Evolutionary conservation across 164 flowering plant species (phyloP).

Genomic region (Stephania japonica): DNA sequence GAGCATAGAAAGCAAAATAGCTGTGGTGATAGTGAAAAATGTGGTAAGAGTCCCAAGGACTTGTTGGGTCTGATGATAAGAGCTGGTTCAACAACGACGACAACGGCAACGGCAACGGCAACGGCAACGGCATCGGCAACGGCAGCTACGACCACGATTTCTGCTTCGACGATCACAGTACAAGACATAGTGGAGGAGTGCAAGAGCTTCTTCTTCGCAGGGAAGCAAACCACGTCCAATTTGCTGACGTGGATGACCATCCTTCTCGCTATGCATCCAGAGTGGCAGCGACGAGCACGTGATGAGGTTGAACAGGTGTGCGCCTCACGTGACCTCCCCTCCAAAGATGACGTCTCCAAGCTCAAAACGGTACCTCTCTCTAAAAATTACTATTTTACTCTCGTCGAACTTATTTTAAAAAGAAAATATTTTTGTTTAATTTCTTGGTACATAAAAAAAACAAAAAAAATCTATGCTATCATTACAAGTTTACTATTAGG

Average conservation of each 20-base stretch:
- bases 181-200: conserved; percentile 92
- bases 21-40: not conserved
- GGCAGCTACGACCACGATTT: no score
- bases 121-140: no score
- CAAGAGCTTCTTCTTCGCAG: conserved; percentile 95
- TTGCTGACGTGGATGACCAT: conserved; percentile 96
- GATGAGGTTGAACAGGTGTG: conserved; percentile 77
- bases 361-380: conserved; percentile 61
- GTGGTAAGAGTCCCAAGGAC: conserved; percentile 26
- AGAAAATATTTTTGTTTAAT: no score
- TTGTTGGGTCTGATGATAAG: conserved; percentile 61
- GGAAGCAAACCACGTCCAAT: conserved; percentile 88
- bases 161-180: conserved; percentile 33
- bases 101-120: no score
- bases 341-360: conserved; percentile 65
- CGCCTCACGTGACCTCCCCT: conserved; percentile 74
- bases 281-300: conserved; percentile 90
- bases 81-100: conserved; percentile 22
- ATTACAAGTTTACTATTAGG: no score
- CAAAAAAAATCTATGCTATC: no score
- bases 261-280: conserved; percentile 89
- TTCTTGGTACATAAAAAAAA: no score
- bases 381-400: no score
- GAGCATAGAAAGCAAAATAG: conserved; percentile 30
- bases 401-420: no score